Conservation (phyloP, 2,329 filamentous ascomycete genomes). For the Phyllachora maydis region DNA sequence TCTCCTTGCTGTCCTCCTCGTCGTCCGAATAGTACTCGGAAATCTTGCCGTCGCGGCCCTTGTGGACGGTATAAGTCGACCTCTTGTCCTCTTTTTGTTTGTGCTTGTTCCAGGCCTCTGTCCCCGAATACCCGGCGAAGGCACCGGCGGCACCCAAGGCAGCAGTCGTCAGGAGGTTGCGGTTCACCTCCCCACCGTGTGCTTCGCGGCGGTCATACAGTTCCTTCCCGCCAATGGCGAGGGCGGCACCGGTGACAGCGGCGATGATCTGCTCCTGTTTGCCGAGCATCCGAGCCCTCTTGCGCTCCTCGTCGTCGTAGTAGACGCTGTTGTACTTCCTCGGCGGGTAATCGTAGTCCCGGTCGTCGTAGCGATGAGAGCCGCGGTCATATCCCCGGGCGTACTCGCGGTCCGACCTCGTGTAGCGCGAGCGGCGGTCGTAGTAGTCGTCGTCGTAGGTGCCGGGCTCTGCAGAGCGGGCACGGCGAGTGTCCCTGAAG, state of each 20-base stretch:
- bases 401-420: constrained; percentile 20
- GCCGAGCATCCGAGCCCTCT: constrained; percentile 28
- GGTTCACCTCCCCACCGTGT: constrained; percentile 24
- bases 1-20: constrained; percentile 28
- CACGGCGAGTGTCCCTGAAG: constrained; percentile 21
- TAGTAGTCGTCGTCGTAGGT: constrained; percentile 42
- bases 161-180: constrained; percentile 36
- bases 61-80: constrained; percentile 29
- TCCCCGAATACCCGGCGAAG: constrained; percentile 41
- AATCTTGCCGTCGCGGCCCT: constrained; percentile 29
- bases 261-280: constrained; percentile 47
- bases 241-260: constrained; percentile 40
- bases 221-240: constrained; percentile 46
- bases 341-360: constrained; percentile 24
- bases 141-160: constrained; percentile 44
- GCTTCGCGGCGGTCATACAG: constrained; percentile 41
- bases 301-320: constrained; percentile 36
- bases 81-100: constrained; percentile 31
- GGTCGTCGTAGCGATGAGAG: constrained; percentile 23
- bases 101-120: constrained; percentile 40
- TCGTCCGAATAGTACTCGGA: constrained; percentile 36
- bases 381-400: constrained; percentile 17
- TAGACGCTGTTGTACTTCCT: constrained; percentile 27
- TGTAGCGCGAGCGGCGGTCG: constrained; percentile 14
- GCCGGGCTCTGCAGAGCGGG: constrained; percentile 40